A percentile compares a stretch with the other conserved stretches of the same genome.
Conservation (phyloP, 202 grass and related monocot genomes). For the Schoenoplectus tabernaemontani region DNA sequence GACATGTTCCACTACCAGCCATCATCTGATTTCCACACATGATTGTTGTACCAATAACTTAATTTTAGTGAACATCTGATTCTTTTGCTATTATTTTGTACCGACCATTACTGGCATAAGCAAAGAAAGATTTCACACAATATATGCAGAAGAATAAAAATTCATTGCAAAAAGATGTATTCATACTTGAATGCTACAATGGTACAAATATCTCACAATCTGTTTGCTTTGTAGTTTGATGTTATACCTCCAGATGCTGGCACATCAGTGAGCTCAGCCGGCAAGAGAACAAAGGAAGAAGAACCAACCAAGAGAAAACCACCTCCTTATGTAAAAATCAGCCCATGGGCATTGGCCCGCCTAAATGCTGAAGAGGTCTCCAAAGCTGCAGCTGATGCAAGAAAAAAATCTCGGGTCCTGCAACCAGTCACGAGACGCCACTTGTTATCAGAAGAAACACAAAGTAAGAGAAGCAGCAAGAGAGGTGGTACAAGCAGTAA, state of each 20-base stretch:
- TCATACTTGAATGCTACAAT: background rate
- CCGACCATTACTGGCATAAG: background rate
- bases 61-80: background rate
- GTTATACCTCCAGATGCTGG: slow-evolving; percentile 79
- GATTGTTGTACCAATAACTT: background rate
- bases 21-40: background rate
- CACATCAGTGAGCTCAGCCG: slow-evolving; percentile 43
- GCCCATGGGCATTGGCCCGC: slow-evolving; percentile 89
- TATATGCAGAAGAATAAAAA: too few relatives aligned
- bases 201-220: background rate
- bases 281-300: slow-evolving; percentile 52
- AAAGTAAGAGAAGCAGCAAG: slow-evolving; percentile 38
- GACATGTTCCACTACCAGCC: background rate
- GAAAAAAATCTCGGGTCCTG: slow-evolving; percentile 85
- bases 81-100: background rate
- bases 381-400: slow-evolving; percentile 71
- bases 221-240: slow-evolving; percentile 51
- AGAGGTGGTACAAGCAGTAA: slow-evolving; percentile 31
- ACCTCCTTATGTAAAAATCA: slow-evolving; percentile 65
- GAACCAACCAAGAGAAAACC: slow-evolving; percentile 63
- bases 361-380: slow-evolving; percentile 97
- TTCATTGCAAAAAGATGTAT: background rate
- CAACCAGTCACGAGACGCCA: slow-evolving; percentile 52
- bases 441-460: slow-evolving; percentile 5
- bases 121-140: background rate